Evolutionary conservation across 805 yeast genomes (phyloP), one percentile per base, ranked within the genome.

Genomic region (Spathaspora gorwiae): DNA sequence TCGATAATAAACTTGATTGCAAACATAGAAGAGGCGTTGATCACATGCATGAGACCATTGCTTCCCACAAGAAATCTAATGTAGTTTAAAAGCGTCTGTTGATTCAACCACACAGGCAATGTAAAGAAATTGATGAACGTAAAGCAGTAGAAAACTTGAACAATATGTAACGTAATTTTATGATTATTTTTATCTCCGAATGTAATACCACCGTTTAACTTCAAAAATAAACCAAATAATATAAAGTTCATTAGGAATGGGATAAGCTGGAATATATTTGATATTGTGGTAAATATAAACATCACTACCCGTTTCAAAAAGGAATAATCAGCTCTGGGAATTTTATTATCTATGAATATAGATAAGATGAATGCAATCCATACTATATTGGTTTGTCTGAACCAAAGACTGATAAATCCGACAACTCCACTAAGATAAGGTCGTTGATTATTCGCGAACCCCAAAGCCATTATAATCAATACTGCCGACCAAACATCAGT

Each of bases 401-500:
- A 84, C 58, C 78, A 66, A 33, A 94, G 69, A 56, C 96, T 84
- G 5, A 73, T 27, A 5, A 81, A 73, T 0, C 87, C 87, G 26
- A 83, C 52, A 5, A 76, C 2, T 0, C 84, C 84, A 47, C 89
- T 72, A 15, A 47, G 47, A 15, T 46, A 53, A 12, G 52, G 40
- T 24, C 56, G 43, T 7, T 49, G 46, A 14, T 62, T 52, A 15
- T 61, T 55, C 3, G 72, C 81, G 32, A 75, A 56, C 6, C 81
- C 70, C 31, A 82, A 68, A 2, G 85, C 73, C 2, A 73, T 70
- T 10, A 87, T 48, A 7, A 90, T 75, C 27, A 87, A 66, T 1
- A 87, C 75, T 0, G 94, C 78, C 0, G 97, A 79, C 98, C 97
- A 90, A 1, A 90, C 84, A 59, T 94, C 99, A 0, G 99, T 94